Evolutionary conservation across 192 early-diverging fungal species (phyloP).

Genomic region (Phlyctochytrium arcticum): DNA sequence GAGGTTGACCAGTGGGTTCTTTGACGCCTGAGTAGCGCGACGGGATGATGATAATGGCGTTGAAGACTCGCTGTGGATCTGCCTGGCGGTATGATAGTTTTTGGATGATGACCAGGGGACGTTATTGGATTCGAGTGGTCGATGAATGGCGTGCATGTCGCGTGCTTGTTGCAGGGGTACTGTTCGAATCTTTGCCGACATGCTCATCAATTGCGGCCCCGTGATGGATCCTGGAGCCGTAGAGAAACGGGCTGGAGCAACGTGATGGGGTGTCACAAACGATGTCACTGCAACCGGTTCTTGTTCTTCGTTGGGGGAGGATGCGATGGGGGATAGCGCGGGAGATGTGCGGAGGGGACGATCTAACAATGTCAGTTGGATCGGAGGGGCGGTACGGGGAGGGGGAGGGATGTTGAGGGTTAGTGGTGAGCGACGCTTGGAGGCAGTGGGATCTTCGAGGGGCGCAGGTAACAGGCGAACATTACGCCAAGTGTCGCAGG

Average conservation of each 20-base stretch:
- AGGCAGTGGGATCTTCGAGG: background rate
- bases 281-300: background rate
- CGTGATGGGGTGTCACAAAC: background rate
- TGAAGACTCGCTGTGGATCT: background rate
- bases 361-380: background rate
- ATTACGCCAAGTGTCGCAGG: background rate
- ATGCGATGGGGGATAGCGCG: background rate
- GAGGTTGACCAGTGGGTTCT: background rate
- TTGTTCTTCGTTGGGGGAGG: background rate
- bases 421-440: background rate
- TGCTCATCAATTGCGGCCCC: background rate
- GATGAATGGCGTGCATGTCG: background rate
- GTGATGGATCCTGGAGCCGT: background rate
- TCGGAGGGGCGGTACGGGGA: background rate
- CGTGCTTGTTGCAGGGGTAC: background rate
- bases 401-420: background rate
- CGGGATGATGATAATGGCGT: background rate
- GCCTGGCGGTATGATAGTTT: background rate
- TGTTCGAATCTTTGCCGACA: background rate
- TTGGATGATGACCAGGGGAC: background rate
- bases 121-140: background rate
- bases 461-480: background rate
- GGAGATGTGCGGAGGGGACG: no score
- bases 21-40: background rate
- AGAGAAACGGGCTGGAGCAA: background rate